Conservation (phyloP, 106 monocot species). For the Dendrobium chrysotoxum region DNA sequence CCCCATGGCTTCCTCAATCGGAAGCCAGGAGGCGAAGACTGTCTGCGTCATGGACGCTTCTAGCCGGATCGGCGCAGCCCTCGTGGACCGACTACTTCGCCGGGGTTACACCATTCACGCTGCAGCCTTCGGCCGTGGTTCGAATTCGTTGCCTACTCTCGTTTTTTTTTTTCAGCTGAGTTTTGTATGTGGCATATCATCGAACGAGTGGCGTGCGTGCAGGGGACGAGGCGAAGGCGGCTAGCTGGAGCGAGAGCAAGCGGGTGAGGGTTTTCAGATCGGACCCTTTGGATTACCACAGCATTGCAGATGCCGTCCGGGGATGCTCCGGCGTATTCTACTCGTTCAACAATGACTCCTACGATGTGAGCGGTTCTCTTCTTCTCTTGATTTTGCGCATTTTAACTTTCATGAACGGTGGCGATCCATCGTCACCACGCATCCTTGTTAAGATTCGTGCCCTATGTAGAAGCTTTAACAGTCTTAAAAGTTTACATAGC, state of each 20-base stretch:
- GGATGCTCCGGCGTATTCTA: conserved; percentile 93
- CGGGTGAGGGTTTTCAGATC: conserved; percentile 48
- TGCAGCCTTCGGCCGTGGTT: conserved; percentile 39
- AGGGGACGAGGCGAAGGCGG: conserved; percentile 13
- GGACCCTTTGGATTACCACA: conserved; percentile 85
- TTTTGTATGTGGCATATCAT: not conserved
- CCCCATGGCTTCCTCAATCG: conserved; percentile 15
- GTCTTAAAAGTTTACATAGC: too few relatives aligned
- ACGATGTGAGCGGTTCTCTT: conserved; percentile 57
- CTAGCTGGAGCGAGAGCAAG: conserved; percentile 16
- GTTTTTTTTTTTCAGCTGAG: not conserved
- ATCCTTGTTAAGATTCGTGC: not conserved
- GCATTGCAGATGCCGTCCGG: conserved; percentile 65
- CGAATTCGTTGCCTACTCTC: not conserved
- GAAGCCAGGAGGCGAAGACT: conserved; percentile 15
- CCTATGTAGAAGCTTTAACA: too few relatives aligned
- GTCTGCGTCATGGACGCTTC: conserved; percentile 93
- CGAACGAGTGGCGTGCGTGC: not conserved
- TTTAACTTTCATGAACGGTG: not conserved
- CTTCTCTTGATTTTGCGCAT: not conserved
- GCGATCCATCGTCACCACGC: not conserved
- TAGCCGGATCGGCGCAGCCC: conserved; percentile 37
- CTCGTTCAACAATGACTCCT: conserved; percentile 45
- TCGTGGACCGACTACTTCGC: conserved; percentile 58
- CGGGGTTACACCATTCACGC: conserved; percentile 83